phyloP scores from a whole-genome alignment of 306 rosid genomes.

The Corylus heterophylla region DNA sequence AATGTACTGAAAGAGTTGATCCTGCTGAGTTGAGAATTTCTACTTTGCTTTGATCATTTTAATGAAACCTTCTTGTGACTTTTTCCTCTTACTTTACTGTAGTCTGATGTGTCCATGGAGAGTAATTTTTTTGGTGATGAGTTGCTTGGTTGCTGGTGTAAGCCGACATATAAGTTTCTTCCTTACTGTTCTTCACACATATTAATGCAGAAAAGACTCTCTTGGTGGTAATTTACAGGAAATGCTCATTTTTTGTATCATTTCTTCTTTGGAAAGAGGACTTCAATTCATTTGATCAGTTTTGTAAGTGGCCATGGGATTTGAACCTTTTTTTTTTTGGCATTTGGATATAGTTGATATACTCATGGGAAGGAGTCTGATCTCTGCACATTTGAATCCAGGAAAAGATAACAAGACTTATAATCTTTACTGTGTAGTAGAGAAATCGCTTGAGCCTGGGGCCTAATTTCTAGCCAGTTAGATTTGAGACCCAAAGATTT shows the following conservation, averaged over 20 bases:
- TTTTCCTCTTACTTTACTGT: not conserved
- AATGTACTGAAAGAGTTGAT: not conserved
- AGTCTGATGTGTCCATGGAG: not conserved
- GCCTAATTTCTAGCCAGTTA: too few species aligned
- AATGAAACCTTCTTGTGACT: not conserved
- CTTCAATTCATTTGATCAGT: not conserved
- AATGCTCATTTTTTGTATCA: not conserved
- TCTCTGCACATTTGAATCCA: too few species aligned
- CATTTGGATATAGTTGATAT: not conserved
- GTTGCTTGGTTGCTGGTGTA: slow-evolving; percentile 2
- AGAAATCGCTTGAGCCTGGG: too few species aligned
- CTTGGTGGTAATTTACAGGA: not conserved
- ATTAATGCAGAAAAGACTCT: not conserved
- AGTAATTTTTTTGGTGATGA: not conserved
- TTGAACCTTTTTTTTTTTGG: too few species aligned
- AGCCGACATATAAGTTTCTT: not conserved
- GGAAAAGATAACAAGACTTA: too few species aligned
- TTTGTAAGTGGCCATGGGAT: not conserved
- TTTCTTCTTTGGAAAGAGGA: not conserved
- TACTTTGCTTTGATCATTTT: not conserved
- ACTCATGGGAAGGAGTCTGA: too few species aligned
- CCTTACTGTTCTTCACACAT: not conserved
- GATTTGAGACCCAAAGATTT: too few species aligned
- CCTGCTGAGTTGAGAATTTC: not conserved
- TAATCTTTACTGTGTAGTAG: too few species aligned